phyloP scores from a whole-genome alignment of 106 monocot genomes.

The Platanthera guangdongensis region DNA sequence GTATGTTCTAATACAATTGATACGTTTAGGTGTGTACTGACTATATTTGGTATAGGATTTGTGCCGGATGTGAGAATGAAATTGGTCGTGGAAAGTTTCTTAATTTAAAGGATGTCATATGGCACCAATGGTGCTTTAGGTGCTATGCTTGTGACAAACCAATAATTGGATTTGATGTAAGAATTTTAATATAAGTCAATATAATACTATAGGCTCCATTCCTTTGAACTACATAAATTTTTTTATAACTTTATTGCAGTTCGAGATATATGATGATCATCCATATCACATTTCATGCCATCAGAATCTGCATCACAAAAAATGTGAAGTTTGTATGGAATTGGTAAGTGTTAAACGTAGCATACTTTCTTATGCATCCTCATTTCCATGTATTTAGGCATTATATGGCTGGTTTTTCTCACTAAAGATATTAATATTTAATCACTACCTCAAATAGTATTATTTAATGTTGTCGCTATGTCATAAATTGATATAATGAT shows the following conservation, averaged over 20 bases:
- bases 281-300: slow-evolving; percentile 86
- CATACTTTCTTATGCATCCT: not conserved
- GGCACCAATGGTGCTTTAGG: slow-evolving; percentile 84
- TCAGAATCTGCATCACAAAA: slow-evolving; percentile 70
- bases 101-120: slow-evolving; percentile 71
- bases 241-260: slow-evolving; percentile 27
- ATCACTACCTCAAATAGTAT: too few species aligned
- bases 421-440: too few species aligned
- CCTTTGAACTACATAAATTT: not conserved
- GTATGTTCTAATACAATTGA: too few species aligned
- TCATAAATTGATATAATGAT: too few species aligned
- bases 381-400: too few species aligned
- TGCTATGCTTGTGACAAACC: slow-evolving; percentile 77
- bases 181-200: not conserved
- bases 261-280: slow-evolving; percentile 62
- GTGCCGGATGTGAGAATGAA: slow-evolving; percentile 72
- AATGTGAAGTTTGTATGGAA: slow-evolving; percentile 83
- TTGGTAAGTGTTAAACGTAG: slow-evolving; percentile 44
- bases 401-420: too few species aligned
- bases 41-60: slow-evolving; percentile 41
- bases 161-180: slow-evolving; percentile 71
- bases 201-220: not conserved
- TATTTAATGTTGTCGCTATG: too few species aligned
- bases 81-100: slow-evolving; percentile 79
- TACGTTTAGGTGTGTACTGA: not conserved